Conservation (phyloP, 345 rosid species). For the Syzygium jambos region DNA sequence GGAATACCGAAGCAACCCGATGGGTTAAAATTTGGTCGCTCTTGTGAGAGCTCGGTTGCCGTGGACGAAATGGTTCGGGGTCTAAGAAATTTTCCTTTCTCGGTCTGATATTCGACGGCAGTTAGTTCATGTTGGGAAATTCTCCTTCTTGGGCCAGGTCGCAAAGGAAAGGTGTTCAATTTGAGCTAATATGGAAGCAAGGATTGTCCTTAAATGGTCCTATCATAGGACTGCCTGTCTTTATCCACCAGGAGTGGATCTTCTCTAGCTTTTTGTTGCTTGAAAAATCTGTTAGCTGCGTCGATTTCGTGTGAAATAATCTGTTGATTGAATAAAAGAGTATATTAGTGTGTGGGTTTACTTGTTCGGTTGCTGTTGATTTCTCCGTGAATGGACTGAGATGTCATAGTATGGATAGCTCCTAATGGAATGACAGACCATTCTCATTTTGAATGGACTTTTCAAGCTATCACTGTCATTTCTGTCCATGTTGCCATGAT, state of each 20-base stretch:
- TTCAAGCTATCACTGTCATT: neutral
- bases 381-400: neutral
- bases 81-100: neutral
- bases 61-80: neutral
- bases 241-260: neutral
- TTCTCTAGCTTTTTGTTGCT: neutral
- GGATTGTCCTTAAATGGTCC: neutral
- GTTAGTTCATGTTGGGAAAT: neutral
- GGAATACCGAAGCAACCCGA: neutral
- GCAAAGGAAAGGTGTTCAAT: neutral
- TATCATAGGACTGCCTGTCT: neutral
- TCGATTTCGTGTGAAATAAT: neutral
- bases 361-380: neutral
- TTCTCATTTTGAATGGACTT: neutral
- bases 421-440: neutral
- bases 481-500: neutral
- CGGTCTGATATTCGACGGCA: neutral
- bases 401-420: neutral
- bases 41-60: neutral
- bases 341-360: neutral
- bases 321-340: neutral
- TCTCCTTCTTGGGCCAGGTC: neutral
- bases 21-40: neutral
- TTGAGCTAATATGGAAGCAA: neutral
- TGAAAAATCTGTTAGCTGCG: neutral